Base-by-base conservation (phyloP, 345 rosid species). In the Eutrema heterophyllum region DNA sequence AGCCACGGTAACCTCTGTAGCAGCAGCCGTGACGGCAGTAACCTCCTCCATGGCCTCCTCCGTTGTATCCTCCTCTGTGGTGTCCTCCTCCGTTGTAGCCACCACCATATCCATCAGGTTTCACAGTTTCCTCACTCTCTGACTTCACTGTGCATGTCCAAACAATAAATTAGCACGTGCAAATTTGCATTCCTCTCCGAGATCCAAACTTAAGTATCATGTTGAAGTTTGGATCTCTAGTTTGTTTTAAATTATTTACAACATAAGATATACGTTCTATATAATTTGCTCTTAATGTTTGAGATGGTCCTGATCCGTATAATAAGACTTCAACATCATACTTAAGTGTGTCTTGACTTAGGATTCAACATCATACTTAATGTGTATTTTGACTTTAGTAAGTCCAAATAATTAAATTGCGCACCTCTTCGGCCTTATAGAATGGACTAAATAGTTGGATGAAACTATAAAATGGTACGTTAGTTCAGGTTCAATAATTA, bases 21-120 rank as follows among this genome's bases (percentile, higher is more conserved):
- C 35, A 32, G 35, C 35, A 32, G 35, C 35, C 35, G 36, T 33
- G 8, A 9, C 10, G 40, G 40, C 40, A 36, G 40, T 36, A 36
- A 36, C 40, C 40, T 35, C 38, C n/a, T n/a, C n/a, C n/a, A n/a
- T n/a, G n/a, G n/a, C 71, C 71, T 21, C 60, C 46, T 33, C 70
- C 58, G 9, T 32, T 0, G 24, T 21, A 21, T 1, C 24, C 24
- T 21, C 24, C 24, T n/a, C n/a, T n/a, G n/a, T n/a, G n/a, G n/a
- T n/a, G n/a, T n/a, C n/a, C n/a, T 7, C 39, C 62, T 13, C 53
- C 38, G 1, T 18, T 3, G 53, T 7, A 3, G 4, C 62, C 43
- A 6, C 46, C 48, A 9, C 7, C 3, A 14, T 66, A 13, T 13
- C 33, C 45, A 27, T 69, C 56, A 44, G 73, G 64, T n/a, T 70